phyloP scores from a whole-genome alignment of 2,329 filamentous ascomycete genomes.

The Pyrenochaeta sp. region DNA sequence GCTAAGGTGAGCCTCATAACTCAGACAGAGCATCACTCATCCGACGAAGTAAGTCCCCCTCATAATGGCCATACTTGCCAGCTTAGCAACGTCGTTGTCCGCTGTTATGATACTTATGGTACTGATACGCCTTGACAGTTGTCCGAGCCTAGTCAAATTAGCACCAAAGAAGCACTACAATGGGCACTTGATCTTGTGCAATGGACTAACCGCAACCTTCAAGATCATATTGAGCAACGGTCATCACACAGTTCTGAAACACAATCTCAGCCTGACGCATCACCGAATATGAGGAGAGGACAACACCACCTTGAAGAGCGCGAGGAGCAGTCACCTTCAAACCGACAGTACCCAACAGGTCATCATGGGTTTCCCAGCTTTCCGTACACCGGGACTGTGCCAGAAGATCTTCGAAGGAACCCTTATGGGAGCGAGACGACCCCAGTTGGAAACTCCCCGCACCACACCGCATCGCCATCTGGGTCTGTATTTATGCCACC shows the following conservation, averaged over 20 bases:
- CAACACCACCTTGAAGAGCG: constrained; percentile 27
- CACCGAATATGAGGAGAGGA: constrained; percentile 33
- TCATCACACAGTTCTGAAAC: constrained; percentile 17
- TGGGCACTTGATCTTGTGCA: constrained; percentile 35
- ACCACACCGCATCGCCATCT: constrained; percentile 54
- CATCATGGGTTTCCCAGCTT: constrained; percentile 22
- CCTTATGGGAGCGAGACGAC: constrained; percentile 25
- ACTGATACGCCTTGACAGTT: constrained; percentile 24
- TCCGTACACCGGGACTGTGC: constrained; percentile 13
- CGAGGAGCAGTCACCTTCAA: constrained; percentile 32
- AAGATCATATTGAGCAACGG: constrained; percentile 22
- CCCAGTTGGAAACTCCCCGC: constrained; percentile 27
- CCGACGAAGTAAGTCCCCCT: constrained; percentile 27
- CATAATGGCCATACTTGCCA: neutral
- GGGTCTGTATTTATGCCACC: constrained; percentile 47
- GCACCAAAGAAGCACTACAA: constrained; percentile 26
- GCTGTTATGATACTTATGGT: constrained; percentile 1
- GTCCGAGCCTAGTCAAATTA: constrained; percentile 14
- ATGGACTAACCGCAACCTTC: constrained; percentile 29
- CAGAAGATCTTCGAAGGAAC: constrained; percentile 30
- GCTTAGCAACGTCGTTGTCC: constrained; percentile 1
- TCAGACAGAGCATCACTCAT: constrained; percentile 25
- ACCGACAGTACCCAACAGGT: constrained; percentile 18
- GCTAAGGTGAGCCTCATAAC: constrained; percentile 28
- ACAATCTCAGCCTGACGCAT: constrained; percentile 17